Evolutionary conservation across 2,329 filamentous ascomycete genomes (phyloP).

Genomic region (Cercospora beticola): DNA sequence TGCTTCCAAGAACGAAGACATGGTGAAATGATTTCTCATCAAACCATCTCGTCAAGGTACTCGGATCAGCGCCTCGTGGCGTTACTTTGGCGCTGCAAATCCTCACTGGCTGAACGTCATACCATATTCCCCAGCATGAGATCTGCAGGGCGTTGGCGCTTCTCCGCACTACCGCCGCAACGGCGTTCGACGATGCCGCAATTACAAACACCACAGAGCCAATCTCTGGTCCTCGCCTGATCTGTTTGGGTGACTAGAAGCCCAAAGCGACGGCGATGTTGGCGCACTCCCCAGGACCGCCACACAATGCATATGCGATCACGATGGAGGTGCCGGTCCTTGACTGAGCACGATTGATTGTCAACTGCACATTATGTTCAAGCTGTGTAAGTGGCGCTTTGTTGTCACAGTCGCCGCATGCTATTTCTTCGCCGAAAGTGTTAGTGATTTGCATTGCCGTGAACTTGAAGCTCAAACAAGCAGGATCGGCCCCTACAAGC

Average conservation of each 20-base stretch:
- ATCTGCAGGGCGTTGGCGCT: slow-evolving; percentile 1
- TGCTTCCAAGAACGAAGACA: not conserved
- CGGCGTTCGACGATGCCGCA: not conserved
- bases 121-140: not conserved
- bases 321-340: not conserved
- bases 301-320: not conserved
- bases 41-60: not conserved
- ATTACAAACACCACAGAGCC: not conserved
- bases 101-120: not conserved
- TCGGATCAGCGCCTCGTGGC: not conserved
- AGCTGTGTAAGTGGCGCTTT: slow-evolving; percentile 3
- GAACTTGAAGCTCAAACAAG: slow-evolving; percentile 7
- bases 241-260: not conserved
- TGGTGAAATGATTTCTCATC: not conserved
- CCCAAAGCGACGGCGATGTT: not conserved
- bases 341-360: not conserved
- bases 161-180: not conserved
- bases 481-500: slow-evolving; percentile 2
- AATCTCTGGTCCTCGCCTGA: not conserved
- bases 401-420: not conserved
- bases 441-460: slow-evolving; percentile 7
- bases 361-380: not conserved
- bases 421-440: not conserved
- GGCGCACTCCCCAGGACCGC: not conserved
- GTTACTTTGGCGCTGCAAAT: not conserved